These are phyloP conservation scores for Ascoidea rubescens DNA, from an alignment of 805 yeast species.

Conservation along the genomic window DNA sequence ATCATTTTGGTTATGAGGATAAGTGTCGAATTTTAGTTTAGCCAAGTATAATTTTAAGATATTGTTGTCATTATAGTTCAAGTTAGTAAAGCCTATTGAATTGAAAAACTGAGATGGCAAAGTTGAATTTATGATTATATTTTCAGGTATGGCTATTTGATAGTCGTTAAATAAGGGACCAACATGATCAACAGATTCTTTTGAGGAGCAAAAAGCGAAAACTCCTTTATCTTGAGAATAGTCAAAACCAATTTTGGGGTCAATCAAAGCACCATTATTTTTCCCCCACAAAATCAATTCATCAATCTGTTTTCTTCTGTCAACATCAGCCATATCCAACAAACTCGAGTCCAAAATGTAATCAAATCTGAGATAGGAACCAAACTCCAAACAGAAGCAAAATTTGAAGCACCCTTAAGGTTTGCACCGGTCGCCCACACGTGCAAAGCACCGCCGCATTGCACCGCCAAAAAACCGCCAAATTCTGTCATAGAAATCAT, in stretches of 20 bases:
- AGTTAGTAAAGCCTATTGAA: neutral
- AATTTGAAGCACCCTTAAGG: too few species aligned
- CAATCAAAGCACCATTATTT: conserved; percentile 23
- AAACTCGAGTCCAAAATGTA: too few species aligned
- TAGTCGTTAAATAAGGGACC: conserved; percentile 23
- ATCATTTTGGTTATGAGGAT: conserved; percentile 4
- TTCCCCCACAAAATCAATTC: conserved; percentile 23
- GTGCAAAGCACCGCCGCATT: too few species aligned
- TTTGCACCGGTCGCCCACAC: too few species aligned
- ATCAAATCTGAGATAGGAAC: too few species aligned
- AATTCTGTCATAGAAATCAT: too few species aligned
- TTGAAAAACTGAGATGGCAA: neutral
- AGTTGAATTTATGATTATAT: neutral
- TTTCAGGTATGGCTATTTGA: conserved; percentile 17
- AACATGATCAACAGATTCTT: conserved; percentile 22
- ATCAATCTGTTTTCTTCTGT: conserved; percentile 6
- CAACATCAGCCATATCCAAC: neutral
- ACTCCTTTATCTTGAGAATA: conserved; percentile 20
- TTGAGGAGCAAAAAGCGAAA: conserved; percentile 16
- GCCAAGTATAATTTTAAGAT: conserved; percentile 26
- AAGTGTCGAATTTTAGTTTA: conserved; percentile 24
- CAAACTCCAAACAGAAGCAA: too few species aligned
- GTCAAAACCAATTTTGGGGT: conserved; percentile 20
- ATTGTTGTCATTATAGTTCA: conserved; percentile 16
- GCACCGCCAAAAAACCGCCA: too few species aligned